Conservation (phyloP, 148 eudicot species). For the Silene uniflora region DNA sequence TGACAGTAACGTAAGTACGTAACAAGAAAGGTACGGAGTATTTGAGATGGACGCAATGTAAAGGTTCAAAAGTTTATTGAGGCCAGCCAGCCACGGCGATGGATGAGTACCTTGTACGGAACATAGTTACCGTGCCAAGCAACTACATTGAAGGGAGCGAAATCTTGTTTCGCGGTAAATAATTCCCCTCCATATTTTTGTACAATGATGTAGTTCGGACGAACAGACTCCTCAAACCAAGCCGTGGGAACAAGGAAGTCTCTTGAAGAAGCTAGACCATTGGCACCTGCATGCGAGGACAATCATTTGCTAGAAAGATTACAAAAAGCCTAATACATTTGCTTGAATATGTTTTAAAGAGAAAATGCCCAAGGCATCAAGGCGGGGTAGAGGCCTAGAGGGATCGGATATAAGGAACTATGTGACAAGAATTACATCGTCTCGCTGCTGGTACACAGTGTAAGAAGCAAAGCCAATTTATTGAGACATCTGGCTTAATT, state of each 20-base stretch:
- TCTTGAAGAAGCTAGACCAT: constrained; percentile 90
- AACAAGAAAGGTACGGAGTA: no score
- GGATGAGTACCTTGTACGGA: constrained; percentile 64
- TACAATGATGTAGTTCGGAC: constrained; percentile 69
- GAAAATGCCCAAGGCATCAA: background rate
- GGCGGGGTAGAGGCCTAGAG: no score
- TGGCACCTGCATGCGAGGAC: constrained; percentile 62
- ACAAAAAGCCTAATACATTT: background rate
- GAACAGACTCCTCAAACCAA: constrained; percentile 59
- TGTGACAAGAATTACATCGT: no score
- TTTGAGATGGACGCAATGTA: background rate
- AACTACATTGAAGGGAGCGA: constrained; percentile 95
- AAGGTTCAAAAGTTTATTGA: no score
- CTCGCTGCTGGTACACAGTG: no score
- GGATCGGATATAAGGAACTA: no score
- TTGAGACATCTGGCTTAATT: no score
- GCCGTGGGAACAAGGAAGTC: constrained; percentile 89
- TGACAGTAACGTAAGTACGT: no score
- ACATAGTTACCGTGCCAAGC: constrained; percentile 99
- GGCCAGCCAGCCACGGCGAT: background rate
- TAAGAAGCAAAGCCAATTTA: no score
- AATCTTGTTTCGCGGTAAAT: constrained; percentile 93
- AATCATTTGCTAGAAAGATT: background rate
- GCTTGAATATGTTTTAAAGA: background rate
- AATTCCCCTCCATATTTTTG: constrained; percentile 96